Evolutionary conservation across 805 yeast genomes (phyloP).

Genomic region (Ogataea wickerhamii): DNA sequence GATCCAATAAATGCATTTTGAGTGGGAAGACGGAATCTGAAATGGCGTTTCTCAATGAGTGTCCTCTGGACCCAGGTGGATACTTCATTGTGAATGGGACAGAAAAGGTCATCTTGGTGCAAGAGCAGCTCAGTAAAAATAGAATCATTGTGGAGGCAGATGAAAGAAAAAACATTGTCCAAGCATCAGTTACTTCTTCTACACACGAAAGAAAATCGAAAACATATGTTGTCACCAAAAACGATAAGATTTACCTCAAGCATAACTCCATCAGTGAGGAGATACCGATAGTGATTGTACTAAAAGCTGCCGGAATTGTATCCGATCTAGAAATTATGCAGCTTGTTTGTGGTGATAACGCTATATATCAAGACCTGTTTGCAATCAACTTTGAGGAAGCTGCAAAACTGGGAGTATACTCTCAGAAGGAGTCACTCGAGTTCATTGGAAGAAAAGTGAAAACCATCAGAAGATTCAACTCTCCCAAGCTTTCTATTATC

Average conservation of each 20-base stretch:
- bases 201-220: constrained; percentile 98
- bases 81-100: constrained; percentile 97
- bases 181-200: constrained; percentile 96
- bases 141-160: constrained; percentile 98
- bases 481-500: constrained; percentile 70
- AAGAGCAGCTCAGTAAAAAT: constrained; percentile 94
- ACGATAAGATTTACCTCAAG: constrained; percentile 82
- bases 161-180: constrained; percentile 88
- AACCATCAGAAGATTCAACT: constrained; percentile 81
- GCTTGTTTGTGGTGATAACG: constrained; percentile 86
- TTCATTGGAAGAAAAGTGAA: constrained; percentile 89
- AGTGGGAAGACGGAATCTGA: constrained; percentile 71
- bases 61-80: constrained; percentile 99
- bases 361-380: constrained; percentile 86
- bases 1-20: constrained; percentile 87
- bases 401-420: constrained; percentile 75
- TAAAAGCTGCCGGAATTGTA: constrained; percentile 92
- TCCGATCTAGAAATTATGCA: constrained; percentile 93
- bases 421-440: constrained; percentile 92
- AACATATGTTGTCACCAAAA: constrained; percentile 91
- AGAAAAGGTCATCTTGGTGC: constrained; percentile 93
- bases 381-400: constrained; percentile 94
- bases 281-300: constrained; percentile 85
- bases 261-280: constrained; percentile 96
- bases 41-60: constrained; percentile 88